phyloP scores from a whole-genome alignment of 1,139 yeast species.

The Taphrina confusa region DNA sequence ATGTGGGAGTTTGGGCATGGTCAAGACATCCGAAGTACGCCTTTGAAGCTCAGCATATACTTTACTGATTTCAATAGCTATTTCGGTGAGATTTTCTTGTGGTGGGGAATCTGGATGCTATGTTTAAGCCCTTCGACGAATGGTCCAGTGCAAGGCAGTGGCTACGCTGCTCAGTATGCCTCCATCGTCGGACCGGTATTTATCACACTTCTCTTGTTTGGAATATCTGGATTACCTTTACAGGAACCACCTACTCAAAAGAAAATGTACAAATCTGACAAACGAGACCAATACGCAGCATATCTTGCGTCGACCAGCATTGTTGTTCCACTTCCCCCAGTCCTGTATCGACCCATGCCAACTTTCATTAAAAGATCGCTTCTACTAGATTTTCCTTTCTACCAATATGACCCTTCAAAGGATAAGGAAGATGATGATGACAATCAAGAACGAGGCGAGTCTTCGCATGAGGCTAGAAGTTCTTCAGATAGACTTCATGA shows the following conservation, averaged over 20 bases:
- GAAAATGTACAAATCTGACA: slow-evolving; percentile 33
- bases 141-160: slow-evolving; percentile 26
- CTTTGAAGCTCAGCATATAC: background rate
- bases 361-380: slow-evolving; percentile 16
- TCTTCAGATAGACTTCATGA: background rate
- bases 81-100: slow-evolving; percentile 30
- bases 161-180: slow-evolving; percentile 28
- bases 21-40: slow-evolving; percentile 27
- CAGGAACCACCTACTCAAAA: slow-evolving; percentile 30
- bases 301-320: slow-evolving; percentile 21
- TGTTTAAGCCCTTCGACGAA: slow-evolving; percentile 31
- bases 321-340: slow-evolving; percentile 21
- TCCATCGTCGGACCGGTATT: slow-evolving; percentile 28
- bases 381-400: slow-evolving; percentile 23
- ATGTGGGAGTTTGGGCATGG: slow-evolving; percentile 29
- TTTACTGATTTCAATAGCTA: background rate
- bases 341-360: slow-evolving; percentile 28
- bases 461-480: background rate
- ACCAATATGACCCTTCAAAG: slow-evolving; percentile 28
- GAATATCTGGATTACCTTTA: slow-evolving; percentile 21
- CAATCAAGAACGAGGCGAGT: slow-evolving; percentile 22
- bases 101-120: slow-evolving; percentile 34
- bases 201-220: slow-evolving; percentile 25
- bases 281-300: slow-evolving; percentile 13
- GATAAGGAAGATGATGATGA: slow-evolving; percentile 19